phyloP scores from a whole-genome alignment of 352 stramenopile species.

The Vaucheria bursata region DNA sequence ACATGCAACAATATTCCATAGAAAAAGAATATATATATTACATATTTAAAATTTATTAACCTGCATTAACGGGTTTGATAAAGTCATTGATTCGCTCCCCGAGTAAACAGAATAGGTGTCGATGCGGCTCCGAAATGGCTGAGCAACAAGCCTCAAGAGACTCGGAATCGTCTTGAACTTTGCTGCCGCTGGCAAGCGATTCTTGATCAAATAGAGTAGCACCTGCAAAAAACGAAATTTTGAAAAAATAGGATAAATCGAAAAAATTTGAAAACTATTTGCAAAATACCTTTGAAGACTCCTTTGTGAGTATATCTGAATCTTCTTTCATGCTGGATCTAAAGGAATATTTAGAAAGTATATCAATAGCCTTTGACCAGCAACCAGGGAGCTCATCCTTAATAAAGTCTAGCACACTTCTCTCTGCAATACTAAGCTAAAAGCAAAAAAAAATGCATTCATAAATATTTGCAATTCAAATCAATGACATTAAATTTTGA shows the following conservation, averaged over 20 bases:
- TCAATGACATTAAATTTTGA: background rate
- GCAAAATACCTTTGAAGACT: background rate
- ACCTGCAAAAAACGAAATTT: background rate
- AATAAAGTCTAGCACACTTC: slow-evolving; percentile 30
- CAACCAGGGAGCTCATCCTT: slow-evolving; percentile 16
- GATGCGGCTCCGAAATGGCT: too few species aligned
- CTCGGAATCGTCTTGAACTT: too few species aligned
- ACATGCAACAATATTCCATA: too few species aligned
- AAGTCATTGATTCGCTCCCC: too few species aligned
- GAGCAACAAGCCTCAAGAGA: too few species aligned
- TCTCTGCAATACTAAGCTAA: slow-evolving; percentile 11
- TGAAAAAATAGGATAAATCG: background rate
- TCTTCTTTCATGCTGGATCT: background rate
- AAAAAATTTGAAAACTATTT: background rate
- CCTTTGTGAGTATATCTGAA: background rate
- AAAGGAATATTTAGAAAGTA: slow-evolving; percentile 36
- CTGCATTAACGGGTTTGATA: too few species aligned
- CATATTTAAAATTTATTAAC: too few species aligned
- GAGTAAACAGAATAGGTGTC: too few species aligned
- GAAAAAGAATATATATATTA: too few species aligned
- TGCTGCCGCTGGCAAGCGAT: background rate
- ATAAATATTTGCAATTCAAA: background rate
- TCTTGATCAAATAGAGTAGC: background rate
- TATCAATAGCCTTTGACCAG: slow-evolving; percentile 15
- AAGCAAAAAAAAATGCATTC: background rate